Base-by-base conservation (phyloP, 148 eudicot species). In the Persicaria maculosa region DNA sequence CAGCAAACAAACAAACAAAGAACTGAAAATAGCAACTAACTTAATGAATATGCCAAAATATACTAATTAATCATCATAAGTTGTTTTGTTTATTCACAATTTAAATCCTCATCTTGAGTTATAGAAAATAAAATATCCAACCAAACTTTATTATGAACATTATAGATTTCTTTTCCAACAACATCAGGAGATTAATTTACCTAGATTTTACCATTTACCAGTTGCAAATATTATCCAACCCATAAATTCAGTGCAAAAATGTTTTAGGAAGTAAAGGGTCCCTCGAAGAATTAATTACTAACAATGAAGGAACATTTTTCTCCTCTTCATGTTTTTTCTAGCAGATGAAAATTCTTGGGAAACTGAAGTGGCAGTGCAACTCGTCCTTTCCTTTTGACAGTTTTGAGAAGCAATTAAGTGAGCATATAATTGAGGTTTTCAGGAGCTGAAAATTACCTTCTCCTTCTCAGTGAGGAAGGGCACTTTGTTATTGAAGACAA, bases 391-490 rank as follows among this genome's bases (percentile, higher is more conserved):
- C 12, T 62, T 62, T 62, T 62, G 68, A 62, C 68, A 62, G 31
- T 31, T 14, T 10, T 31, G 44, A 11, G 65, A 59, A 59, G 22
- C 65, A 59, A 9, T 59, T n/a, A 59, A 9, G 40, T 59, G 31
- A 59, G 65, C 65, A 22, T 59, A 59, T 22, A 59, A 59, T n/a
- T 62, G 68, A 62, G 44, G 36, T 62, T 62, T 62, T 7, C 16
- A 25, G 45, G 5, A 62, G n/a, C 40, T 59, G 22, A 59, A 12
- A 59, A 17, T 71, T 81, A 93, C 98, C 98, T 93, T 44, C 76
- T 72, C 98, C 98, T 93, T 44, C 76, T 72, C 70, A 71, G 45
- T 74, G 79, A 80, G 9, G 89, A 80, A 57, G 79, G 77, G 44
- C 86, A 75, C 76, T 87, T 85, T 62, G 48, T 78, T 10, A 83